Conservation (phyloP, 2,329 filamentous ascomycete species). For the Penicillium sp. region DNA sequence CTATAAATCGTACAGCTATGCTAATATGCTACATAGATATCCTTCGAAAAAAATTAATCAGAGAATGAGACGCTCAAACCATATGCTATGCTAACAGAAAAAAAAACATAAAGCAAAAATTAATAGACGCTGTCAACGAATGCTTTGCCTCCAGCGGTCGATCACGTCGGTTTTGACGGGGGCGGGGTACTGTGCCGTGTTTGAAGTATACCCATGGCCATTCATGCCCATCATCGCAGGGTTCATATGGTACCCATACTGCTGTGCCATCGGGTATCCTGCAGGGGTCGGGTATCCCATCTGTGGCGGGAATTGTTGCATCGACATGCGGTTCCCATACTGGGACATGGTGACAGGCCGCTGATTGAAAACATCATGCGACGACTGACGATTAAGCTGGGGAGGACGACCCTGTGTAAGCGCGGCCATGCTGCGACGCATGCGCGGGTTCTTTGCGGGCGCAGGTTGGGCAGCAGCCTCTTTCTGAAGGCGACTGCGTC, state of each 20-base stretch:
- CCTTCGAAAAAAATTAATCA: conserved; percentile 3
- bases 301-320: conserved; percentile 30
- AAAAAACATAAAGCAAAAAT: conserved; percentile 5
- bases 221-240: conserved; percentile 30
- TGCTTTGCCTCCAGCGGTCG: conserved; percentile 58
- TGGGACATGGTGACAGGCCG: conserved; percentile 20
- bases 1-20: conserved; percentile 20
- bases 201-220: conserved; percentile 30
- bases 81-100: conserved; percentile 17
- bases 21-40: conserved; percentile 26
- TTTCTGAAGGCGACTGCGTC: conserved; percentile 47
- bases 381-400: conserved; percentile 31
- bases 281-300: conserved; percentile 21
- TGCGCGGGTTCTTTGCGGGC: conserved; percentile 29
- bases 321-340: conserved; percentile 31
- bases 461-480: conserved; percentile 32
- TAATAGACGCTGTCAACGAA: conserved; percentile 24
- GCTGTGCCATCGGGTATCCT: conserved; percentile 21
- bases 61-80: conserved; percentile 16
- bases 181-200: conserved; percentile 40
- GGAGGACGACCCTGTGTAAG: conserved; percentile 56
- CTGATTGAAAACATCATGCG: conserved; percentile 21
- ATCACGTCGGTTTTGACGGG: conserved; percentile 56
- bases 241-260: conserved; percentile 30
- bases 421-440: conserved; percentile 49